Evolutionary conservation across 2,329 filamentous ascomycete genomes (phyloP).

Genomic region (Didymella exigua): DNA sequence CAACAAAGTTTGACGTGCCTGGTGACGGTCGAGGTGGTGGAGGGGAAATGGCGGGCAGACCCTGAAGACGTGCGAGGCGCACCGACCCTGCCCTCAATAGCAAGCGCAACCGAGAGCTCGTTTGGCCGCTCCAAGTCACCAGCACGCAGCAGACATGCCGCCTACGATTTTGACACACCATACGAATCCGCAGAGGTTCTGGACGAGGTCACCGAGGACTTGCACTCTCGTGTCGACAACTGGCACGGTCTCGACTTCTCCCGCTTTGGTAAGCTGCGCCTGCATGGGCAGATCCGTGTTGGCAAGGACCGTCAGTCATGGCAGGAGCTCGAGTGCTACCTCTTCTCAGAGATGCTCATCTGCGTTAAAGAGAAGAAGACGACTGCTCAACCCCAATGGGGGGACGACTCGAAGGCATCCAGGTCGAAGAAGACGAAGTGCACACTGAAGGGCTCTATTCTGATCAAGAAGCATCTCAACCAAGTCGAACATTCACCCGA

Average conservation of each 20-base stretch:
- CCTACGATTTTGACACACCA: slow-evolving; percentile 52
- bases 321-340: slow-evolving; percentile 96
- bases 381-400: slow-evolving; percentile 67
- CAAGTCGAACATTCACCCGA: slow-evolving; percentile 77
- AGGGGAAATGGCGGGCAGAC: slow-evolving; percentile 87
- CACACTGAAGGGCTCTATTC: slow-evolving; percentile 93
- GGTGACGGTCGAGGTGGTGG: slow-evolving; percentile 90
- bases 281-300: slow-evolving; percentile 88
- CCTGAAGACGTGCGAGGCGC: slow-evolving; percentile 72
- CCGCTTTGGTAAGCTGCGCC: slow-evolving; percentile 87
- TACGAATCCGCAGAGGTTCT: slow-evolving; percentile 78
- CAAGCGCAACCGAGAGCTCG: slow-evolving; percentile 55
- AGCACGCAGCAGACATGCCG: slow-evolving; percentile 52
- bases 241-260: slow-evolving; percentile 97
- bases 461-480: slow-evolving; percentile 97
- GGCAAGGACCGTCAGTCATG: slow-evolving; percentile 96
- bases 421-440: slow-evolving; percentile 70
- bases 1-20: slow-evolving; percentile 95
- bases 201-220: slow-evolving; percentile 82
- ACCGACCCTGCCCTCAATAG: slow-evolving; percentile 57
- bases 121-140: slow-evolving; percentile 62
- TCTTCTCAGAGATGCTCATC: slow-evolving; percentile 99
- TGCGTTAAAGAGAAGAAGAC: slow-evolving; percentile 97
- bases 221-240: slow-evolving; percentile 90
- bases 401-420: slow-evolving; percentile 62